Evolutionary conservation across 2,329 filamentous ascomycete genomes (phyloP), one percentile per base, ranked within the genome.

Genomic region (Talaromyces pinophilus): DNA sequence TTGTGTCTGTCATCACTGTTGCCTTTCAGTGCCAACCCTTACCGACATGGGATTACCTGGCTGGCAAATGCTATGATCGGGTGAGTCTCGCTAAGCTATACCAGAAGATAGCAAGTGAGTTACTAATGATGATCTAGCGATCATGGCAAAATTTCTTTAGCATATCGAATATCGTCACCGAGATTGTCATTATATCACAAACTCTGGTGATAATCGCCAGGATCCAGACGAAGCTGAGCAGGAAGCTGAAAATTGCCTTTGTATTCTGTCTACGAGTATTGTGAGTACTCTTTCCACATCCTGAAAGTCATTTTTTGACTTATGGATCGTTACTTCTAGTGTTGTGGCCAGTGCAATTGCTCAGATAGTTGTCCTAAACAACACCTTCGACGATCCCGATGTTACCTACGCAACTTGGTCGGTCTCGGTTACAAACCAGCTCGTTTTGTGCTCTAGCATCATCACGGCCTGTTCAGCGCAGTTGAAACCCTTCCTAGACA

Each of bases 401-500:
- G 57, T 67, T 3, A 71, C 72, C 1, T 70, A 63, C 35, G 68
- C 75, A 44, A 68, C 67, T 5, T 74, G 72, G 73, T 62, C 69
- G 0, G 68, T 72, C 19, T 30, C 64, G 1, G 50, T 74, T 8
- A 69, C 2, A 72, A 72, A 63, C 19, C 62, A 64, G 28, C 33
- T 64, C 25, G 35, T 64, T 38, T 17, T 64, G 15, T 65, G 61
- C 19, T 48, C 74, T 10, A 74, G 72, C 62, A 74, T 76, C 6
- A 63, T 75, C 25, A 73, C 72, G 2, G 69, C 73, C 4, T 75
- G 74, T 25, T 67, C 73, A 5, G 73, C 74, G 3, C 73, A 75
- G 19, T 72, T 76, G 64, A 76, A 75, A 22, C 72, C 72, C 0
- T 74, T 76, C 66, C 63, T 76, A 17, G 70, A 73, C 19, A 72